Evolutionary conservation across 2,329 filamentous ascomycete species (phyloP).

Genomic region (Verticillium alfalfae): DNA sequence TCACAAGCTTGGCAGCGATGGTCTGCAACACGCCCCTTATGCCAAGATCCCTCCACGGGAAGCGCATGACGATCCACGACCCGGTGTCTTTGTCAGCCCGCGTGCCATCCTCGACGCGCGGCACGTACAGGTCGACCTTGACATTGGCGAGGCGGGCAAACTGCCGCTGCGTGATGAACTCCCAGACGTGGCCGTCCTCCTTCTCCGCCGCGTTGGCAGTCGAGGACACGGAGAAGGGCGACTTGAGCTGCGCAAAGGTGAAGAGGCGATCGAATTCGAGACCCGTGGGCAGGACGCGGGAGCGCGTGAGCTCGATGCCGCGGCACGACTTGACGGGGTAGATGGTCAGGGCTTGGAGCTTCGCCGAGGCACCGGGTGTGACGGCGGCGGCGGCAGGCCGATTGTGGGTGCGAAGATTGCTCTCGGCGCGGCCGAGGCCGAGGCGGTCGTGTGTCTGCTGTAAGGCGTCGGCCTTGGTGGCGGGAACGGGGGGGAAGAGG

Average conservation of each 20-base stretch:
- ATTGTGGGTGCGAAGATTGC: conserved; percentile 25
- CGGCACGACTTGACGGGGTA: conserved; percentile 82
- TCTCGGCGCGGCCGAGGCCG: conserved; percentile 31
- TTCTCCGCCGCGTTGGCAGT: conserved; percentile 25
- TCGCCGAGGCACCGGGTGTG: conserved; percentile 3
- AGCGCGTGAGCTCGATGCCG: conserved; percentile 65
- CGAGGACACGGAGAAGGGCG: conserved; percentile 36
- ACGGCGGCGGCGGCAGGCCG: conserved; percentile 6
- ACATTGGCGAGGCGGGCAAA: conserved; percentile 68
- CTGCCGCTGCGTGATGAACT: conserved; percentile 65
- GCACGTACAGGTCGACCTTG: conserved; percentile 61
- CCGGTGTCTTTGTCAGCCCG: conserved; percentile 35
- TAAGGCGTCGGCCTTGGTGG: conserved; percentile 47
- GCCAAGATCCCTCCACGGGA: conserved; percentile 53
- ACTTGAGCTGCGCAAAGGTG: conserved; percentile 66
- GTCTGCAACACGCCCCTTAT: conserved; percentile 39
- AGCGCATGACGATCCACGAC: conserved; percentile 61
- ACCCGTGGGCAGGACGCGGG: conserved; percentile 61
- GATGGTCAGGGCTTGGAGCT: conserved; percentile 62
- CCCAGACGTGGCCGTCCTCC: conserved; percentile 50
- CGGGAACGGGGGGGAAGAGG: conserved; percentile 48
- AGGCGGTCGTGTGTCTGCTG: conserved; percentile 47
- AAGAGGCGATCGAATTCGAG: conserved; percentile 79
- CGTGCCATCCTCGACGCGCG: conserved; percentile 39
- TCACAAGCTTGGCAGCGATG: conserved; percentile 43